Evolutionary conservation across 257 asterid species (phyloP).

Genomic region (Solanum habrochaites): DNA sequence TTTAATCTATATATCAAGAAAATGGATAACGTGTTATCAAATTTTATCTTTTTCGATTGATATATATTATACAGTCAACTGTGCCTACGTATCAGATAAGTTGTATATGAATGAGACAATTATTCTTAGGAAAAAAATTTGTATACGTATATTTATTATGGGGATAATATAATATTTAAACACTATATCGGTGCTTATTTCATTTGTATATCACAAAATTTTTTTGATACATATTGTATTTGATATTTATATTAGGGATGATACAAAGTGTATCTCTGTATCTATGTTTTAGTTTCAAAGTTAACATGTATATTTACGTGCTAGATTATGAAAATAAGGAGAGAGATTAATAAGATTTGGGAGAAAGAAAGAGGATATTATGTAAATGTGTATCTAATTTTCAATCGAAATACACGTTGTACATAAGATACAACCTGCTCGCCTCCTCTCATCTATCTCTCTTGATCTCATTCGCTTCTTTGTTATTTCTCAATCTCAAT

Average conservation of each 20-base stretch:
- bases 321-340: not conserved
- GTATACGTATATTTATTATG: not conserved
- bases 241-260: not conserved
- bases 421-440: not conserved
- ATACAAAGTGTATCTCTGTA: not conserved
- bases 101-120: no score
- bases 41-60: no score
- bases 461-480: not conserved
- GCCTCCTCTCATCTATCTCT: not conserved
- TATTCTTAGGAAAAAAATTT: no score
- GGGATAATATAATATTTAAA: not conserved
- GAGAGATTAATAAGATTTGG: not conserved
- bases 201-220: not conserved
- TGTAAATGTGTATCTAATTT: not conserved
- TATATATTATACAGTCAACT: no score
- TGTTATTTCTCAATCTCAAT: no score
- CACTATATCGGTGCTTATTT: not conserved
- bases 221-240: no score
- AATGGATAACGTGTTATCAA: no score
- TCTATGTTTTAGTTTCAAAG: not conserved
- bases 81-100: no score
- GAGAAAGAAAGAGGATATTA: no score
- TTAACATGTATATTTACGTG: no score
- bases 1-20: not conserved
- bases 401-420: not conserved